A percentile compares a stretch with the other conserved stretches of the same genome.
These are phyloP conservation scores for Rhodotorula sp. DNA, from an alignment of 1,284 basidiomycete species.

Conservation along the genomic window DNA sequence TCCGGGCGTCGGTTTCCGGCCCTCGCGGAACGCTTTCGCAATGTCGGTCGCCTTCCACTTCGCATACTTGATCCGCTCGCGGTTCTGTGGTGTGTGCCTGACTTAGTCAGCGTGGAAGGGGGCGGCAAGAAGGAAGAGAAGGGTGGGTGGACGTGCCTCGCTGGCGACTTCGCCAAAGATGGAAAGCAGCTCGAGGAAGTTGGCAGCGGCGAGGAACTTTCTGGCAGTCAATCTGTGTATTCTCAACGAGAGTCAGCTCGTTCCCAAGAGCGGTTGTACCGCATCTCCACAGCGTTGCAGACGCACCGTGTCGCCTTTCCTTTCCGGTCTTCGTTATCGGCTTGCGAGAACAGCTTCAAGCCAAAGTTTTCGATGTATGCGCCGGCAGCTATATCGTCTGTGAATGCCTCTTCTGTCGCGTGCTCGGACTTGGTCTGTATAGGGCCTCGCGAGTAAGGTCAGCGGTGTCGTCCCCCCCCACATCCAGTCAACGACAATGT, in stretches of 20 bases:
- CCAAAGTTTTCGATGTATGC: slow-evolving; percentile 96
- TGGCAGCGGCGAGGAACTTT: slow-evolving; percentile 81
- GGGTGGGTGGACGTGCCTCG: slow-evolving; percentile 44
- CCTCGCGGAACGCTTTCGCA: slow-evolving; percentile 82
- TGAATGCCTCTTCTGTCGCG: slow-evolving; percentile 74
- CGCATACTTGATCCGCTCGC: slow-evolving; percentile 78
- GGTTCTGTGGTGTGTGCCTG: slow-evolving; percentile 54
- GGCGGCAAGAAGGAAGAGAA: slow-evolving; percentile 47
- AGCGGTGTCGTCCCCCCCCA: background rate
- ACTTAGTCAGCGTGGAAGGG: background rate
- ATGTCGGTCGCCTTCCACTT: slow-evolving; percentile 94
- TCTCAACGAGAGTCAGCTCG: background rate
- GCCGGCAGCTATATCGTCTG: slow-evolving; percentile 74
- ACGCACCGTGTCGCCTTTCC: slow-evolving; percentile 70
- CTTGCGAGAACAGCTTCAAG: slow-evolving; percentile 76
- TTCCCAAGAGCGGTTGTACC: no score
- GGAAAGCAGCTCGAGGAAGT: slow-evolving; percentile 78
- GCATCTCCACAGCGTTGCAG: no score
- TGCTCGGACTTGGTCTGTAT: slow-evolving; percentile 69
- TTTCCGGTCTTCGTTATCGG: slow-evolving; percentile 86
- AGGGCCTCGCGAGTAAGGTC: background rate
- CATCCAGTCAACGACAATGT: background rate
- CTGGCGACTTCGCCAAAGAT: slow-evolving; percentile 61
- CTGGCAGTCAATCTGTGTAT: slow-evolving; percentile 69
- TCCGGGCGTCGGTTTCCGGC: slow-evolving; percentile 64